Base-by-base conservation (phyloP, 2,329 filamentous ascomycete species). In the Talaromyces sp. region DNA sequence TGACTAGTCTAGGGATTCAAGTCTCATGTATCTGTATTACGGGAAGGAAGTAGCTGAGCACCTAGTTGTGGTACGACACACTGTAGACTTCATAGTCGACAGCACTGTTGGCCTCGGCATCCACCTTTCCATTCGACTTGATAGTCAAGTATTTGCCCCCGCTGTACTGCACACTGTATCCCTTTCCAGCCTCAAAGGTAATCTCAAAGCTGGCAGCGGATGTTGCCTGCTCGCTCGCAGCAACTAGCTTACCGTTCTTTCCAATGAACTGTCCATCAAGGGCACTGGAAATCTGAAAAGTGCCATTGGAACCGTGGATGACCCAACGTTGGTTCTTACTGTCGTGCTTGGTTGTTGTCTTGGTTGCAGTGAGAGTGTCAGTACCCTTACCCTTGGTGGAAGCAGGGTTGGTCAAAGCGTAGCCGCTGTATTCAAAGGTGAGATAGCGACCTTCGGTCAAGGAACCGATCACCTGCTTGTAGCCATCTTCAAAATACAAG, bases 371-470 rank as follows among this genome's bases (percentile, higher is more conserved):
- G 66, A 55, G n/a, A n/a, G n/a, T 28, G 3, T 28, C 6, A 28
- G 28, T 28, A 28, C 3, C 63, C 35, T 42, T 39, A n/a, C 11
- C 21, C 8, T 40, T 57, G 31, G 3, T 28, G 12, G 18, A 28
- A 73, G 58, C 42, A 12, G 62, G 62, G 60, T 77, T 79, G 7
- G 72, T 72, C 16, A 84, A 73, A 0, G 81, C 81, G 18, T 69
- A 73, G n/a, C 79, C 79, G 37, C 73, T 70, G 60, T 73, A 70
- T 67, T 83, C 82, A 60, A 85, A 81, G 4, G 81, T 79, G 14
- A 85, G 75, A 67, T 81, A 84, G 18, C 82, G 81, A 11, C 83
- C 83, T 68, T 85, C 83, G 5, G 82, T 84, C 28, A 85, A 71
- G 23, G 78, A 74, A 0, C 83, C 83, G 2, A 83, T 74, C 33